Evolutionary conservation across 768 basidiomycete genomes (phyloP), one percentile per base, ranked within the genome.

Genomic region (Tephrocybe sp.): DNA sequence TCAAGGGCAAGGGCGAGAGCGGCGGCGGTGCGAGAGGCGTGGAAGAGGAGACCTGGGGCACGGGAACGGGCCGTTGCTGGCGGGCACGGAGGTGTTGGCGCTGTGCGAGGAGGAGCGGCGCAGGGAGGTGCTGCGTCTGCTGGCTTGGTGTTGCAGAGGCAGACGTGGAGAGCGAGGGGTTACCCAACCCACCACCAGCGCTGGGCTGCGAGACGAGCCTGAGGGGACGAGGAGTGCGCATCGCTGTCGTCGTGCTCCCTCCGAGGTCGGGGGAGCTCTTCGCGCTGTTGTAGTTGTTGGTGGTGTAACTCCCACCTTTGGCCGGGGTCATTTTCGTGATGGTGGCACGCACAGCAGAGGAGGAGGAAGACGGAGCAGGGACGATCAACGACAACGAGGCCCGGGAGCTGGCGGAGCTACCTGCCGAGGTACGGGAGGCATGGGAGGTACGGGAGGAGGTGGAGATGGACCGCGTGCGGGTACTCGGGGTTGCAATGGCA

Each of bases 11-110:
- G 48, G 46, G 70, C 67, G 2, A 69, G 71, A 18, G 73, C 71
- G 2, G 71, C 70, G 11, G 72, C 63, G 0, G 70, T 55, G 8
- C 69, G 58, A 8, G 20, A 8, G 20, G 18, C 4, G 7, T 39
- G 6, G 34, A 36, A 14, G 64, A 37, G 1, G 58, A 56, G 3
- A 69, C 51, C 12, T 59, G 55, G 42, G 73, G 72, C 1, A 72
- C 74, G 12, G 73, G 73, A 1, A 73, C 72, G 11, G 73, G 65
- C 0, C 71, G 58, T 3, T 73, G 58, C 45, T 74, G 73, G 2
- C 66, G 65, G 28, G 9, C 30, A 15, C 5, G 4, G 28, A 20
- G 51, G 46, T 6, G 57, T 42, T 28, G 34, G 12, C 54, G 60
- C 17, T 67, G 64, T 0, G 72, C 68, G 3, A 73, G 62, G 23